These are phyloP conservation scores for Hypoxylon lenormandii DNA, from an alignment of 495 filamentous ascomycete genomes.

Conservation along the genomic window DNA sequence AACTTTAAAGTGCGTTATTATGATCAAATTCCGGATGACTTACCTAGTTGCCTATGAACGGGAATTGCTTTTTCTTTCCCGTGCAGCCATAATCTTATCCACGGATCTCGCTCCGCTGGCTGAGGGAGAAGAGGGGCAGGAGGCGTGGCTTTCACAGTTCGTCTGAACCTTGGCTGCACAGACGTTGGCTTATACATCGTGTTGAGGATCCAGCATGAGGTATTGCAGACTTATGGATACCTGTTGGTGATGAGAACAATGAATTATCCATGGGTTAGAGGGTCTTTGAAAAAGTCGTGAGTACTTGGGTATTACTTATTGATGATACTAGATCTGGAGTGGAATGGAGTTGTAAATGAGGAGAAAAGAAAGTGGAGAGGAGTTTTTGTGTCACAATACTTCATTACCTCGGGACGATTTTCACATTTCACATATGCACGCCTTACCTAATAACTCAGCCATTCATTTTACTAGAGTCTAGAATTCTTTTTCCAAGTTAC, in stretches of 20 bases:
- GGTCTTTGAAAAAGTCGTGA: too few species aligned
- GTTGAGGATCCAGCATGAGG: not conserved
- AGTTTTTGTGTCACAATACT: too few species aligned
- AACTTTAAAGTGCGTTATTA: constrained; percentile 16
- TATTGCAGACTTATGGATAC: not conserved
- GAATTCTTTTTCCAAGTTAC: too few species aligned
- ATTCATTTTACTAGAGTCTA: too few species aligned
- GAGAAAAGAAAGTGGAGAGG: too few species aligned
- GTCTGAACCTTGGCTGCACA: constrained; percentile 7
- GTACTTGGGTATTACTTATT: too few species aligned
- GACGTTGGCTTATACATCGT: constrained; percentile 4
- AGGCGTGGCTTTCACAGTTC: not conserved
- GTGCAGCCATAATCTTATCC: constrained; percentile 22
- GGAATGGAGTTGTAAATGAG: too few species aligned
- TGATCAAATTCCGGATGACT: not conserved
- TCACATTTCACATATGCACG: too few species aligned
- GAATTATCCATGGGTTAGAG: not conserved
- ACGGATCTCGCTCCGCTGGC: not conserved
- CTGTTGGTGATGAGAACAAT: not conserved
- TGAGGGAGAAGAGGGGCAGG: not conserved
- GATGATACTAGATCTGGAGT: too few species aligned
- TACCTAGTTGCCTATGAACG: not conserved
- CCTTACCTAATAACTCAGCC: too few species aligned
- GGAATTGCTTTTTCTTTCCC: constrained; percentile 20
- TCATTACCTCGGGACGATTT: too few species aligned